Percentiles rank a stretch among this genome's conserved stretches.
Conservation (phyloP, 768 basidiomycete genomes). For the Pleurotus djamor region DNA sequence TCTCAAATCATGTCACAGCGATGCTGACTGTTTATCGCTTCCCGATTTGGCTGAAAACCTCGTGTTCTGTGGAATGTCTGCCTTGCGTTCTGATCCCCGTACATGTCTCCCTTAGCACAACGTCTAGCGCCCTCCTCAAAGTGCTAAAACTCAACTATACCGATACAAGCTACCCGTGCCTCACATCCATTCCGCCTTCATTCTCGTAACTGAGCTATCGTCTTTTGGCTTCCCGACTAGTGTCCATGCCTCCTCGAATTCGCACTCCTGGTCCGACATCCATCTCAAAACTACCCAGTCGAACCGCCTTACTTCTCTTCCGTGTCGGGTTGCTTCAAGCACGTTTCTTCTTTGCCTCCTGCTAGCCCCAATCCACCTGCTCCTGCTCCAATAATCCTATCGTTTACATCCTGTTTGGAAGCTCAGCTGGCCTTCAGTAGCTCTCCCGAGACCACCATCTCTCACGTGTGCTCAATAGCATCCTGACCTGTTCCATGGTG, state of each 20-base stretch:
- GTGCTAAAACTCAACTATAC: not conserved
- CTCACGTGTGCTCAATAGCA: too few species aligned
- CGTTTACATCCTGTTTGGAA: too few species aligned
- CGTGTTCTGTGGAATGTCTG: not conserved
- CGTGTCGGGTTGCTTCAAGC: not conserved
- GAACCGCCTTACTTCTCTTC: not conserved
- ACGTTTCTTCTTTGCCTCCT: not conserved
- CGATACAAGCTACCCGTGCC: not conserved
- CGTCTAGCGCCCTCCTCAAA: too few species aligned
- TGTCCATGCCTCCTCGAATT: not conserved
- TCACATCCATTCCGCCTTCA: not conserved
- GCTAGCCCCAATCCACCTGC: conserved; percentile 1
- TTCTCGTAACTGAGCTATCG: not conserved
- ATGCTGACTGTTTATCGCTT: not conserved
- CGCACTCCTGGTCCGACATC: not conserved
- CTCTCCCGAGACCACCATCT: too few species aligned
- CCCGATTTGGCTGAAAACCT: not conserved
- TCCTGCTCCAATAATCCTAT: not conserved
- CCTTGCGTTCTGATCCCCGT: not conserved
- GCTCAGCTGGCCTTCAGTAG: too few species aligned
- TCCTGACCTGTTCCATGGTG: too few species aligned
- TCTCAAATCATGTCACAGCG: too few species aligned
- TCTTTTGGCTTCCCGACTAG: too few species aligned
- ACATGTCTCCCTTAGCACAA: not conserved
- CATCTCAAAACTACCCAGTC: not conserved